Percentiles rank a stretch among this genome's conserved stretches.
Evolutionary conservation across 2,329 filamentous ascomycete species (phyloP).

Genomic region (Aspergillus transmontanensis): DNA sequence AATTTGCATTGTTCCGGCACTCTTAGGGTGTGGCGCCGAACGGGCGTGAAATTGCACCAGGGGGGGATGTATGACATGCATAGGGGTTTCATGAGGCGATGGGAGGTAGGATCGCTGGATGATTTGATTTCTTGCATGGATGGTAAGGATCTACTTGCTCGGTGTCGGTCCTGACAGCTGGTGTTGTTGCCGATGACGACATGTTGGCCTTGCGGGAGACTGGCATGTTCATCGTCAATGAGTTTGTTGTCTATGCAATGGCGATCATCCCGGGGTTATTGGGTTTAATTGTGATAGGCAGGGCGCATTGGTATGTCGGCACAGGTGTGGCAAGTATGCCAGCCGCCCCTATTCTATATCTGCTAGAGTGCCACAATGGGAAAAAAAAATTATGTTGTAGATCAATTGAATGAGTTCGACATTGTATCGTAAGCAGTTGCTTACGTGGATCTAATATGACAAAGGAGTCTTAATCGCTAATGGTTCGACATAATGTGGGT

Average conservation of each 20-base stretch:
- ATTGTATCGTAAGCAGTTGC: conserved; percentile 2
- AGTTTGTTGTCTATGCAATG: not conserved
- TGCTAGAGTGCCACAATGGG: not conserved
- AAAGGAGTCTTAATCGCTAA: conserved; percentile 1
- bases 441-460: not conserved
- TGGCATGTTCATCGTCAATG: not conserved
- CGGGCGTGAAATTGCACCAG: not conserved
- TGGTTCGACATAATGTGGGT: conserved; percentile 7
- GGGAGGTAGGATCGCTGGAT: not conserved
- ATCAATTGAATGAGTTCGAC: conserved; percentile 2
- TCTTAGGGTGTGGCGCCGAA: not conserved
- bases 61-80: not conserved
- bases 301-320: not conserved
- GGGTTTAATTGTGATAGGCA: conserved; percentile 11
- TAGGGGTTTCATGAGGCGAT: not conserved
- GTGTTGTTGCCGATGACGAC: not conserved
- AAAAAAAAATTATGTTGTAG: not conserved
- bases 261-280: conserved; percentile 11
- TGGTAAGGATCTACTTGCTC: not conserved
- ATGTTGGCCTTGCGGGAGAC: not conserved
- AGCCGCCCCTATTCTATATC: not conserved
- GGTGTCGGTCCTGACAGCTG: not conserved
- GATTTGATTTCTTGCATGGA: not conserved
- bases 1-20: not conserved
- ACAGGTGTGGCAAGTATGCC: not conserved